Conservation (phyloP, 108 stramenopile genomes). For the Schizochytrium sp. region DNA sequence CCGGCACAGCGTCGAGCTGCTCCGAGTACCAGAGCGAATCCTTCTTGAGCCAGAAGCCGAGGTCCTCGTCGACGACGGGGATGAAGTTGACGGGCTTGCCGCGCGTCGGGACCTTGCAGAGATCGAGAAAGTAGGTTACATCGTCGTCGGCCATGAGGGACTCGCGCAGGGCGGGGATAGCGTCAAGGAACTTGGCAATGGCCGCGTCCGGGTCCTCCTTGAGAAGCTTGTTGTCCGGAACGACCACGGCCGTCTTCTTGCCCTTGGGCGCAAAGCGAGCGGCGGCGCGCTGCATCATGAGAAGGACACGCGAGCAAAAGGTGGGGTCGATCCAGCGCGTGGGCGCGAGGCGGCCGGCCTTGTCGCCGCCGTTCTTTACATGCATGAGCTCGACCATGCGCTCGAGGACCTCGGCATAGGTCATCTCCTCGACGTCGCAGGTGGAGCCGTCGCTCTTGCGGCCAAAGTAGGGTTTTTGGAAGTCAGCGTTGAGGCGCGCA, state of each 20-base stretch:
- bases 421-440: conserved; percentile 26
- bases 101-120: neutral
- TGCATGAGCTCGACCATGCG: conserved; percentile 7
- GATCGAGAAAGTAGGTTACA: neutral
- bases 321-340: conserved; percentile 17
- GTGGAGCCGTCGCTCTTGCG: neutral
- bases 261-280: neutral
- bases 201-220: neutral
- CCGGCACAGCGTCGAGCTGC: conserved; percentile 21
- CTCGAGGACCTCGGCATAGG: conserved; percentile 13
- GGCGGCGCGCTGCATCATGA: neutral
- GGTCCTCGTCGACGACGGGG: conserved; percentile 17
- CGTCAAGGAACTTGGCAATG: neutral
- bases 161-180: neutral
- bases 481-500: conserved; percentile 11
- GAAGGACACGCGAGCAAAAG: neutral
- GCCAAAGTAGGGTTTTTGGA: conserved; percentile 27
- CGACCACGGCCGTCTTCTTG: neutral
- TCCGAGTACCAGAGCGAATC: conserved; percentile 24
- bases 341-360: neutral
- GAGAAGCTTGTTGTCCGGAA: neutral
- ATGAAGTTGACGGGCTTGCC: conserved; percentile 27
- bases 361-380: neutral
- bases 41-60: conserved; percentile 26
- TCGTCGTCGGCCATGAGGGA: conserved; percentile 13